Evolutionary conservation across 345 rosid genomes (phyloP).

Genomic region (Cochlearia excelsa): DNA sequence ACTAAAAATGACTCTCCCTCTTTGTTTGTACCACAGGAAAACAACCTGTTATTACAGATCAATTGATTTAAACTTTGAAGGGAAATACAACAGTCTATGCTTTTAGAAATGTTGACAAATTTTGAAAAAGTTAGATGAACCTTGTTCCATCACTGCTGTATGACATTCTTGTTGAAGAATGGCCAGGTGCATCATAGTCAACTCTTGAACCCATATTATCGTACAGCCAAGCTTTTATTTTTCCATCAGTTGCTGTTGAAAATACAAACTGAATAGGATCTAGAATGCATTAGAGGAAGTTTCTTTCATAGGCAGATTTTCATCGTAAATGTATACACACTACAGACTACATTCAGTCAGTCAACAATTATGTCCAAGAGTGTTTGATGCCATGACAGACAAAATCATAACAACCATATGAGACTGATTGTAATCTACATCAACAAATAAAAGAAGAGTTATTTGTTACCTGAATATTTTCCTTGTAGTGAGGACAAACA

Average conservation of each 20-base stretch:
- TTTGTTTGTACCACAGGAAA: slow-evolving; percentile 24
- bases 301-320: not conserved
- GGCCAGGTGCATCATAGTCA: slow-evolving; percentile 89
- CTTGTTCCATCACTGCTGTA: slow-evolving; percentile 88
- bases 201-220: slow-evolving; percentile 78
- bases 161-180: slow-evolving; percentile 72
- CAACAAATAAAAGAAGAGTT: not conserved
- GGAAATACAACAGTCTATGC: not conserved
- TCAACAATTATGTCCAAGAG: too few relatives aligned
- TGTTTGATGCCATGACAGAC: too few relatives aligned
- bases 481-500: slow-evolving; percentile 82
- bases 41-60: slow-evolving; percentile 23
- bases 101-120: slow-evolving; percentile 11
- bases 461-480: slow-evolving; percentile 65
- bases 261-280: slow-evolving; percentile 60
- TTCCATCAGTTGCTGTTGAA: slow-evolving; percentile 89
- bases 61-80: not conserved
- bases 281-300: slow-evolving; percentile 10
- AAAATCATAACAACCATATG: too few relatives aligned
- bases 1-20: slow-evolving; percentile 22
- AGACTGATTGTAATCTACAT: not conserved
- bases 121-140: slow-evolving; percentile 36
- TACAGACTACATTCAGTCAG: too few relatives aligned
- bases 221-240: slow-evolving; percentile 88
- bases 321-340: too few relatives aligned